Percentiles rank a stretch among this genome's conserved stretches.
These are phyloP conservation scores for Lactarius deliciosus DNA, from an alignment of 768 basidiomycete species.

Conservation along the genomic window DNA sequence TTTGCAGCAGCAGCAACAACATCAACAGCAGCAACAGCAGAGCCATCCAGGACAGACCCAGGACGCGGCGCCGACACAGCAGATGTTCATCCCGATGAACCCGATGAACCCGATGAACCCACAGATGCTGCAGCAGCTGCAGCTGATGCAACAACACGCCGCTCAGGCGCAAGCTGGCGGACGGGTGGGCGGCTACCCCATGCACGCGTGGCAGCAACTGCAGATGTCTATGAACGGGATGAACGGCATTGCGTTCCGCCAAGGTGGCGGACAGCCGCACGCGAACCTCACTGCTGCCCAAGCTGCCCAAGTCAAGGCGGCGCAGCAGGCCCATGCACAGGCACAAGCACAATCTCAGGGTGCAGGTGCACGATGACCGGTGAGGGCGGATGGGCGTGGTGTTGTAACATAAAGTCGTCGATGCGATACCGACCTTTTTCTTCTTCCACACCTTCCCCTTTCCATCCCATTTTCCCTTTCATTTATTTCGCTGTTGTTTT, in stretches of 20 bases:
- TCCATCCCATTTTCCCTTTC: neutral
- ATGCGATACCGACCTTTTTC: neutral
- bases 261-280: conserved; percentile 7
- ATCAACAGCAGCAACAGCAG: conserved; percentile 30
- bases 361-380: conserved; percentile 17
- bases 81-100: conserved; percentile 31
- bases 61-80: conserved; percentile 30
- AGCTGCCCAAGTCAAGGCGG: conserved; percentile 12
- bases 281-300: neutral
- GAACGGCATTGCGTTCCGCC: conserved; percentile 11
- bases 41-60: conserved; percentile 29
- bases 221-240: conserved; percentile 6
- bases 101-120: conserved; percentile 28
- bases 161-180: conserved; percentile 26
- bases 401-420: neutral
- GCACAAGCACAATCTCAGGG: conserved; percentile 29
- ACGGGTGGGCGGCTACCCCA: conserved; percentile 5
- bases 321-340: conserved; percentile 19
- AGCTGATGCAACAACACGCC: conserved; percentile 25
- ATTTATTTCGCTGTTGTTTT: neutral
- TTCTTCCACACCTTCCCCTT: neutral
- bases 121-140: conserved; percentile 23
- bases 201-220: neutral
- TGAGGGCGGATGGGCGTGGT: no score
- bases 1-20: conserved; percentile 15